Base-by-base conservation (phyloP, 1,284 basidiomycete genomes). In the Ceratobasidium sp. region DNA sequence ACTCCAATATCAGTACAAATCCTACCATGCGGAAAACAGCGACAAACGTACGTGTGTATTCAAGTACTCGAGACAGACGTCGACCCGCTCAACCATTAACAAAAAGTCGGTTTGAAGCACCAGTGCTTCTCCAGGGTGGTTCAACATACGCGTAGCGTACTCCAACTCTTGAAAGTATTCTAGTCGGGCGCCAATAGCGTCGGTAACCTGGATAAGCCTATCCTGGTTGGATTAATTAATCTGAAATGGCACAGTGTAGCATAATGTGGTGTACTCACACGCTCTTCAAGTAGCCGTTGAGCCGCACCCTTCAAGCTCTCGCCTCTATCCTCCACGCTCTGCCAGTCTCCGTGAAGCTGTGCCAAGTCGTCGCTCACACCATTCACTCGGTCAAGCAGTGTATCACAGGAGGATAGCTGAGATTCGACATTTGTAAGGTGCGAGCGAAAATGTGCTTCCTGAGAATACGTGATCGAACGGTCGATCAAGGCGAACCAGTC, bases 91-190 rank as follows among this genome's bases (percentile, higher is more conserved):
- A 50, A 98, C 93, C 95, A 97, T 97, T 80, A 96, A 94, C 79
- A 98, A 84, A 84, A 98, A 98, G 82, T 96, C 95, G 0, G 92
- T 90, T 80, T 94, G 91, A 5, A 96, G 88, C 46, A 98, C 96
- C 23, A 98, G 89, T 0, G 94, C 92, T 80, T 96, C 94, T 52
- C 95, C 96, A 0, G 96, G 96, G 81, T 95, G 91, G 83, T 97
- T 98, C 70, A 98, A 88, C 90, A 96, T 93, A 57, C 94, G 89
- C 5, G 94, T 96, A 6, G 96, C 95, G 50, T 91, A 89, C 81
- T 98, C 96, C 41, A 98, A 89, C 82, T 96, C 95, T 81, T 94
- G 92, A 87, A 98, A 98, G 84, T 96, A 98, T 79, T 95, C 93
- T 77, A 98, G 84, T 30, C 94, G 88, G 46, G 89, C 87, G 1